Evolutionary conservation across 2,329 filamentous ascomycete genomes (phyloP), one percentile per base, ranked within the genome.

Genomic region (Didymella glomerata): DNA sequence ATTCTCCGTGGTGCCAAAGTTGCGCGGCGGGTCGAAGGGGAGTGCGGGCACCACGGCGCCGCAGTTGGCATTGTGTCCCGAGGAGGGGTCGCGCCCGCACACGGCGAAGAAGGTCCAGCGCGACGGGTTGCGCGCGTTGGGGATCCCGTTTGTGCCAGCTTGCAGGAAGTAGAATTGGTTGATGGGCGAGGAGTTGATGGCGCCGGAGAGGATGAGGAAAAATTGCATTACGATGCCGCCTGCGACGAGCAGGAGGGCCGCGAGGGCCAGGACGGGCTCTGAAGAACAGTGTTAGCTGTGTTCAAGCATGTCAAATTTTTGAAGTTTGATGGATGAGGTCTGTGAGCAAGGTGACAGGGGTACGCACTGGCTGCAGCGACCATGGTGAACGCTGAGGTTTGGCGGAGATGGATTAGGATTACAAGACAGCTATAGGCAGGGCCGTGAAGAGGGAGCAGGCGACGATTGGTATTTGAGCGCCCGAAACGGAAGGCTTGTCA

Each of bases 101-200:
- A 96, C 82, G 76, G 91, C 89, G 83, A 96, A 95, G 80, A 90
- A 96, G 34, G 93, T 96, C 94, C 94, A 98, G 80, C 94, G 88
- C 13, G 92, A 89, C 18, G 81, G 81, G 62, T 82, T 81, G 44
- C 77, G 76, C 1, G 84, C 69, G 49, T 82, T 63, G 51, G 88
- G 86, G 13, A 92, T 89, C 72, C 83, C 86, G 30, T 80, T 81
- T 0, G 93, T 97, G 73, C 90, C 85, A 69, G 91, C 91, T 73
- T 90, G 84, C 30, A 98, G 86, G 82, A 97, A 97, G 79, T 92
- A 97, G 65, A 93, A 92, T 59, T 88, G 81, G 76, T 90, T 86
- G 54, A 96, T 81, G 2, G 88, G 88, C 14, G 71, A 79, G 42
- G 72, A 75, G 69, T 86, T 80, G 56, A 80, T 78, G 30, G 80